Base-by-base conservation (phyloP, 2,329 filamentous ascomycete species). In the Trichoderma brevicompactum region DNA sequence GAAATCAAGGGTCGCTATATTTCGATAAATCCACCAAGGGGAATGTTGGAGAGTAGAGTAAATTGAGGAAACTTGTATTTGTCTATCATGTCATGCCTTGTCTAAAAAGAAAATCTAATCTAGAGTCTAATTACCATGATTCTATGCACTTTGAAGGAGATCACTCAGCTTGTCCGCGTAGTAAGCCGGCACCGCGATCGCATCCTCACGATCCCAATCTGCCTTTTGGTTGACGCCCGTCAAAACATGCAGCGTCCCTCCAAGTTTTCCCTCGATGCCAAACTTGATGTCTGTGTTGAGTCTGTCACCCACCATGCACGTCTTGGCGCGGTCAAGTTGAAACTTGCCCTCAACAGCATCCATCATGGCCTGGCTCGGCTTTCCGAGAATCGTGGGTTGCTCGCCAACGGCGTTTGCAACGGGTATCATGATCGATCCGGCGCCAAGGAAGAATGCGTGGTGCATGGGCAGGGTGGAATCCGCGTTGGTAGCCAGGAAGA, bases 281-380 rank as follows among this genome's bases (percentile, higher is more conserved):
- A 99, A 99, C 76, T 91, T 89, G 75, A 99, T 98, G 78, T 99
- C 95, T 0, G 95, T 99, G 76, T 98, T 92, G 69, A 97, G 81
- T 36, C 95, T 85, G 77, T 99, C 95, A 7, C 95, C 95, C 49
- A 99, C 86, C 95, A 99, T 99, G 79, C 95, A 98, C 1, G 95
- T 92, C 71, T 88, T 88, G 67, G 84, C 86, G 43, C 94, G 86
- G 76, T 98, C 89, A 62, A 99, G 90, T 70, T 91, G 85, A 77
- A 98, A 97, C 78, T 96, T 97, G 66, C 94, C 94, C 81, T 98
- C 94, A 65, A 99, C 91, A 3, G 95, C 93, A 77, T 98, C 94
- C 94, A 99, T 97, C 95, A 99, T 99, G 4, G 94, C 94, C 81
- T 97, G 93, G 75, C 92, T 97, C 3, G 95, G 95, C 80, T 99